Percentiles rank a stretch among this genome's conserved stretches.
Evolutionary conservation across 164 flowering plant genomes (phyloP).

Genomic region (Kingdonia uniflora): DNA sequence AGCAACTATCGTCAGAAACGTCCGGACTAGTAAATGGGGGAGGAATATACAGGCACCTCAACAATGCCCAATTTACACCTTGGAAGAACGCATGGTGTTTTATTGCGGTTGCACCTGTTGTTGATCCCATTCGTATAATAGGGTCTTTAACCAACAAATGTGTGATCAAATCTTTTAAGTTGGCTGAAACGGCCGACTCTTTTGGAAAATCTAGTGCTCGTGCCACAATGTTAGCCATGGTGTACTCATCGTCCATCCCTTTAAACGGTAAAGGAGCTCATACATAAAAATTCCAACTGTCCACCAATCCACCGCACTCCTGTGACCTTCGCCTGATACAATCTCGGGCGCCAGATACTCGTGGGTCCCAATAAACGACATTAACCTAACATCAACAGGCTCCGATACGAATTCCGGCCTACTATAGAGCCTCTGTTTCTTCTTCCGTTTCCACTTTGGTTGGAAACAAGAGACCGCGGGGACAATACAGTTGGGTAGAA

Average conservation of each 20-base stretch:
- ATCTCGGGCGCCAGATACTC: conserved; percentile 92
- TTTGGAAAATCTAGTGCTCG: conserved; percentile 77
- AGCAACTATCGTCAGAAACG: too few relatives aligned
- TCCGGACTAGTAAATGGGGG: too few relatives aligned
- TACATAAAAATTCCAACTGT: conserved; percentile 71
- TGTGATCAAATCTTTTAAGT: conserved; percentile 49
- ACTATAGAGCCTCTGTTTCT: conserved; percentile 25
- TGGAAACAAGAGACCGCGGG: conserved; percentile 78
- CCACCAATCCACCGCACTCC: conserved; percentile 95
- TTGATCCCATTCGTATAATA: conserved; percentile 51
- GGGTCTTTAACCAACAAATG: conserved; percentile 66
- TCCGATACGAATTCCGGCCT: conserved; percentile 56
- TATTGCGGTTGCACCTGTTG: conserved; percentile 65
- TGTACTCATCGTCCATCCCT: conserved; percentile 59
- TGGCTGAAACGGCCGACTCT: conserved; percentile 35
- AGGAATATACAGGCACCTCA: conserved; percentile 70
- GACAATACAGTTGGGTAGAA: conserved; percentile 65
- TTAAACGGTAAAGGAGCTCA: conserved; percentile 68
- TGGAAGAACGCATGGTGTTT: conserved; percentile 70
- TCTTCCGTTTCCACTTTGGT: conserved; percentile 43
- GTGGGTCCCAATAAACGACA: conserved; percentile 91
- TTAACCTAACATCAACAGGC: conserved; percentile 67
- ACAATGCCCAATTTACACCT: conserved; percentile 86
- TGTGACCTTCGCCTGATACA: conserved; percentile 83
- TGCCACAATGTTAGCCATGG: conserved; percentile 79